These are phyloP conservation scores for Coleophoma eucalyptorum DNA, from an alignment of 2,329 filamentous ascomycete species.

Conservation along the genomic window DNA sequence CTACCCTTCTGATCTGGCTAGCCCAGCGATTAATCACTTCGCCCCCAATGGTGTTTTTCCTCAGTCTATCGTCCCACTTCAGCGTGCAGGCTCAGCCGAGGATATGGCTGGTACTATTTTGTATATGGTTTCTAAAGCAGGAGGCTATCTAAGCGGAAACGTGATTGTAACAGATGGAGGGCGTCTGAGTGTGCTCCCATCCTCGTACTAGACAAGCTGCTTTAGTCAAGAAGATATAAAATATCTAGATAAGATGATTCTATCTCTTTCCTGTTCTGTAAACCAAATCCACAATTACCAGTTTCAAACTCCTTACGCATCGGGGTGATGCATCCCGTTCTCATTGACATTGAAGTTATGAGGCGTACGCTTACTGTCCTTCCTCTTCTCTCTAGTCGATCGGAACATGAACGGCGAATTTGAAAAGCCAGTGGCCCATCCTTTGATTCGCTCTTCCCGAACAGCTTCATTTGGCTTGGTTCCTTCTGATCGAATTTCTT, in stretches of 20 bases:
- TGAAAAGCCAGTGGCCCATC: conserved; percentile 1
- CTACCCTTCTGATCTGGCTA: conserved; percentile 7
- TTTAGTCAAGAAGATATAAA: too few species aligned
- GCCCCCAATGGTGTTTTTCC: background rate
- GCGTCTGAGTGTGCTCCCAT: conserved; percentile 4
- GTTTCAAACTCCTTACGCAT: too few species aligned
- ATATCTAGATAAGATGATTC: too few species aligned
- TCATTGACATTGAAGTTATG: conserved; percentile 3
- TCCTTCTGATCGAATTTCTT: background rate
- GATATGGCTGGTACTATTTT: conserved; percentile 58
- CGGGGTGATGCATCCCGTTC: background rate
- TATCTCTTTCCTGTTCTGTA: too few species aligned
- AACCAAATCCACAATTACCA: too few species aligned
- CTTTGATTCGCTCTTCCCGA: conserved; percentile 1
- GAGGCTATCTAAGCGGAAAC: conserved; percentile 17
- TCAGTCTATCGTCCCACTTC: conserved; percentile 1
- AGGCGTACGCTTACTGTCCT: background rate
- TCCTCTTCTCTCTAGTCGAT: background rate
- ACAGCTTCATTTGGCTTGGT: conserved; percentile 2
- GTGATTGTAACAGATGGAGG: conserved; percentile 20
- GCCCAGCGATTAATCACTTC: background rate
- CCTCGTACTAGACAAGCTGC: too few species aligned
- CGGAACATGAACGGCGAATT: conserved; percentile 5
- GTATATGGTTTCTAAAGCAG: conserved; percentile 27
- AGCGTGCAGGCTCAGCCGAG: conserved; percentile 49